Conservation (phyloP, 106 monocot genomes). For the Narthecium ossifragum region DNA sequence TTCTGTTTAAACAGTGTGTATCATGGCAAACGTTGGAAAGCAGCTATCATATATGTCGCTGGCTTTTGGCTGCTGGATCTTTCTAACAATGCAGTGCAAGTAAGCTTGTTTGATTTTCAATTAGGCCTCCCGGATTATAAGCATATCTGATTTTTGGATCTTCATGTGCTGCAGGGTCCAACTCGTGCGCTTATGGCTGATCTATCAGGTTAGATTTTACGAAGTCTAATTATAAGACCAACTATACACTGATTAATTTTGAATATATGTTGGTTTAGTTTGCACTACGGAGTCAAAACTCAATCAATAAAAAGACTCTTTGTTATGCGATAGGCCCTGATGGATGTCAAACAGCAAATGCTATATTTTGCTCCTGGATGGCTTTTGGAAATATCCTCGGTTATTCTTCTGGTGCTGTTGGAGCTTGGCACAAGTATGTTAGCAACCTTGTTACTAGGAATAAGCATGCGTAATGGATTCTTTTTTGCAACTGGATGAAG, state of each 20-base stretch:
- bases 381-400: slow-evolving; percentile 59
- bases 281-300: too few relatives aligned
- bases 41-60: slow-evolving; percentile 51
- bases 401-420: slow-evolving; percentile 47
- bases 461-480: too few relatives aligned
- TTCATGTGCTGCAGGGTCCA: slow-evolving; percentile 29
- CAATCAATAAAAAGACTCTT: too few relatives aligned
- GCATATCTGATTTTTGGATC: neutral
- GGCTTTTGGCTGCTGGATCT: slow-evolving; percentile 75
- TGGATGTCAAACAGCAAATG: slow-evolving; percentile 32
- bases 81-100: slow-evolving; percentile 71
- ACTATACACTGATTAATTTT: too few relatives aligned
- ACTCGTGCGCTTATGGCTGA: slow-evolving; percentile 60
- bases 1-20: slow-evolving; percentile 22
- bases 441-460: too few relatives aligned
- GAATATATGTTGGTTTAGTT: too few relatives aligned
- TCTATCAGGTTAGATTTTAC: slow-evolving; percentile 28
- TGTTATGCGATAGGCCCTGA: slow-evolving; percentile 27
- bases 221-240: too few relatives aligned
- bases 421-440: slow-evolving; percentile 45
- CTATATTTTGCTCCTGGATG: slow-evolving; percentile 59
- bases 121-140: neutral
- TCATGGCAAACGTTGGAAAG: slow-evolving; percentile 46
- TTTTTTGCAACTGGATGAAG: too few relatives aligned
- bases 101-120: slow-evolving; percentile 4